Evolutionary conservation across 768 basidiomycete species (phyloP), one percentile per base, ranked within the genome.

Genomic region (Leccinum fibrillosum): DNA sequence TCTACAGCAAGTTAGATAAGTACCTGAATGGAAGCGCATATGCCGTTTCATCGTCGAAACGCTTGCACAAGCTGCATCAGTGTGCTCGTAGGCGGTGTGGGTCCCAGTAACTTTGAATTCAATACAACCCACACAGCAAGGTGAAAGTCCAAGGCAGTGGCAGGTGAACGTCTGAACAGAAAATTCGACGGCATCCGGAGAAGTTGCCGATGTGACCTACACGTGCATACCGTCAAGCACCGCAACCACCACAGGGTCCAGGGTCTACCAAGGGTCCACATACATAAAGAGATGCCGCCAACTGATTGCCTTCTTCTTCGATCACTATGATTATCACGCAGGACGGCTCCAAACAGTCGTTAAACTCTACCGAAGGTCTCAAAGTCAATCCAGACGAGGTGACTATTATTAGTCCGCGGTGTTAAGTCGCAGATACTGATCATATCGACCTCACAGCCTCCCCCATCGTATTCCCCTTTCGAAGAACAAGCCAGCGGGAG

Each of bases 391-490:
- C 19, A 0, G 57, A 67, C 5, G 61, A 66, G 56, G 58, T 66
- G 17, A 50, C 30, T 17, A 30, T 10, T 11, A 28, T 10, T 30
- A 28, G 13, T 11, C 25, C 34, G 12, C 5, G 23, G 62, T 32
- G 15, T n/a, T 5, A 19, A 35, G 0, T 26, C 4, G 3, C 37
- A 34, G 26, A 35, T 0, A 50, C 35, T 50, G 4, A 65, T 6
- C 37, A 2, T 28, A 4, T 26, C 2, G 12, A 17, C 13, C 1
- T 39, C 1, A 39, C 32, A 69, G 71, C 65, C 65, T 51, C 69
- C 71, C 13, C 69, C 71, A 1, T 60, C 62, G 7, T 71, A 73
- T 55, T 56, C 61, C 6, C n/a, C 49, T 11, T 53, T 17, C 4
- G 2, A 32, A 23, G 53, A 42, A 34, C 2, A 17, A 6, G 42